Percentiles rank a stretch among this genome's conserved stretches.
Conservation (phyloP, 2,329 filamentous ascomycete genomes). For the Aspergillus fijiensis region DNA sequence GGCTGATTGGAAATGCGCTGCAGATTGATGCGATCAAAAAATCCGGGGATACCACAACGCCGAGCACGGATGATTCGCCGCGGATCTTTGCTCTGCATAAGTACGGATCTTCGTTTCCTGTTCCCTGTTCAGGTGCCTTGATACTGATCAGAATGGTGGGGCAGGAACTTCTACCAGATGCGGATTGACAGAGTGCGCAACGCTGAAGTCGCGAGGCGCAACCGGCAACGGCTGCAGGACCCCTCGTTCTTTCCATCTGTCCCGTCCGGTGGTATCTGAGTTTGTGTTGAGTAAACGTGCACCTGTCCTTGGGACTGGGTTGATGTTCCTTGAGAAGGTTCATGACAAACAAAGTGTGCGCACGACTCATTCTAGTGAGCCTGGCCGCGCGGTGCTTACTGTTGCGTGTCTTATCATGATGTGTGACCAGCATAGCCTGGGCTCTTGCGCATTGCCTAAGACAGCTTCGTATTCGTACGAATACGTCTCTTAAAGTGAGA, state of each 20-base stretch:
- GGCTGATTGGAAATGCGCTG: slow-evolving; percentile 3
- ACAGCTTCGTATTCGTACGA: too few species aligned
- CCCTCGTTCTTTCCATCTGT: slow-evolving; percentile 82
- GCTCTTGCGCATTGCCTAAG: not conserved
- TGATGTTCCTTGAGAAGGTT: not conserved
- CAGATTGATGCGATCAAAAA: slow-evolving; percentile 48
- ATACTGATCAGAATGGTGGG: not conserved
- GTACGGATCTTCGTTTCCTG: slow-evolving; percentile 46
- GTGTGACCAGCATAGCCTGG: not conserved
- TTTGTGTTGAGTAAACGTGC: slow-evolving; percentile 10
- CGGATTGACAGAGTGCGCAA: slow-evolving; percentile 75
- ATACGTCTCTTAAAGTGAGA: too few species aligned
- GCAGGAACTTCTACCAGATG: slow-evolving; percentile 80
- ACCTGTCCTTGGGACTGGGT: not conserved
- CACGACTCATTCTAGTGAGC: not conserved
- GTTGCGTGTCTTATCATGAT: not conserved
- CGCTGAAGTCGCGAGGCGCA: slow-evolving; percentile 75
- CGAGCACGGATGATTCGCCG: slow-evolving; percentile 61
- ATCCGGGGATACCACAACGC: slow-evolving; percentile 29
- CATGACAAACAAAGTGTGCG: not conserved
- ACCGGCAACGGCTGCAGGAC: slow-evolving; percentile 75
- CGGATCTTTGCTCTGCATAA: slow-evolving; percentile 82
- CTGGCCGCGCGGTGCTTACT: not conserved
- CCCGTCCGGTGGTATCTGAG: slow-evolving; percentile 59
- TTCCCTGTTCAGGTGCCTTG: not conserved